Evolutionary conservation across 148 eudicot species (phyloP), one percentile per base, ranked within the genome.

Genomic region (Nepenthes mirabilis): DNA sequence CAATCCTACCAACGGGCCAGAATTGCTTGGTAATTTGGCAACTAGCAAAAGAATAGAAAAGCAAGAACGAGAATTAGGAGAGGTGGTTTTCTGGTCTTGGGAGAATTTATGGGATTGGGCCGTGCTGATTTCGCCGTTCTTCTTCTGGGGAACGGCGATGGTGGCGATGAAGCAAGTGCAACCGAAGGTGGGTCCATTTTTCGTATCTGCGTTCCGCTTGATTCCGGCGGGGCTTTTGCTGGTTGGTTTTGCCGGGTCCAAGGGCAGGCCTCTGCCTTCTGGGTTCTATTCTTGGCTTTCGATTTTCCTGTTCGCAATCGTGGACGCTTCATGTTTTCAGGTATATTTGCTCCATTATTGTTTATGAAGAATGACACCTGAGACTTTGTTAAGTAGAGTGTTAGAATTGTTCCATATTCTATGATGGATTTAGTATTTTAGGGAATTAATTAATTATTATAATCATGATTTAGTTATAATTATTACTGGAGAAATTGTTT

Each of bases 61-160:
- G 56, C 64, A 66, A 14, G 58, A 37, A 37, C 64, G 55, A 48
- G 68, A 35, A 59, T 23, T 53, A 57, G 45, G 55, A 34, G 43
- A 52, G n/a, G 56, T 32, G 43, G 74, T 48, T 36, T 34, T 63
- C 9, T 55, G 62, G 40, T 68, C 69, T 47, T 49, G 62, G 0
- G 71, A 51, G 59, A 66, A 40, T 35, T 62, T 80, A 43, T 75
- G 77, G 82, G 89, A 86, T 74, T 88, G 84, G 95, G 85, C 67
- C 2, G 71, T 93, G 35, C 65, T 93, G 71, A 73, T 93, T 9
- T 93, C 99, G 32, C 99, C 99, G 0, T 89, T 93, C 60, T 88
- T 93, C 87, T 93, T 93, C 68, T 93, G 99, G 99, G 99, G 99
- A 1, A 93, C 99, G 47, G 89, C 99, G 9, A 88, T 93, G 99